Base-by-base conservation (phyloP, 2,329 filamentous ascomycete species). In the Mollisiaceae sp. region DNA sequence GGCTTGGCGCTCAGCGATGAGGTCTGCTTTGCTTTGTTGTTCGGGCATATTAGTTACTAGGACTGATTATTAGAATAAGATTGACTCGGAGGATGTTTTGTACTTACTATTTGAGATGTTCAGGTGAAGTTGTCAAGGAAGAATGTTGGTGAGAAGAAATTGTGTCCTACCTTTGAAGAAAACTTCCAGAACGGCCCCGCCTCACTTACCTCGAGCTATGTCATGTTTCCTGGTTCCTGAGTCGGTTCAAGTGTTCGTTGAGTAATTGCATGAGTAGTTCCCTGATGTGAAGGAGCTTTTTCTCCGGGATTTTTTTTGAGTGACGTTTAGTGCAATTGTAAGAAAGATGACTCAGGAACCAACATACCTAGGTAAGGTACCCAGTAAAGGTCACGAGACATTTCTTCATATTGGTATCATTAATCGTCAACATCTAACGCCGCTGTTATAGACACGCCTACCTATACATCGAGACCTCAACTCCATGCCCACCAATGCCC, bases 1-100 rank as follows among this genome's bases (percentile, higher is more conserved):
- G 77, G 88, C 80, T 79, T 89, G 84, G 74, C 83, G 83, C 77
- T 91, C 79, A 60, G 89, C 85, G 75, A 94, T 90, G 78, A 90
- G 81, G 63, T 89, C 81, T 69, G 81, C 76, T 78, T 91, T 92
- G 79, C 78, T 77, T 68, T 75, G 62, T 63, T 73, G 66, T 63
- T 77, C 73, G 79, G 73, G 58, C 72, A 74, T 74, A 27, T 65
- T 71, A 67, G 45, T 57, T 43, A 27, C 52, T 60, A 2, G n/a
- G 20, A 2, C 4, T 39, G 15, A 39, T 36, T 57, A 27, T 38
- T n/a, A 39, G 39, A 38, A 38, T 50, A 20, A 50, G n/a, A 35
- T 63, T 22, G 27, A 27, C 24, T 59, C 38, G 11, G 52, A 36
- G n/a, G n/a, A n/a, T 50, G 9, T 8, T 22, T 24, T 18, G 20